Percentiles rank a stretch among this genome's conserved stretches.
Evolutionary conservation across 163 green algal species (phyloP).

Genomic region (Chlorella variabilis): DNA sequence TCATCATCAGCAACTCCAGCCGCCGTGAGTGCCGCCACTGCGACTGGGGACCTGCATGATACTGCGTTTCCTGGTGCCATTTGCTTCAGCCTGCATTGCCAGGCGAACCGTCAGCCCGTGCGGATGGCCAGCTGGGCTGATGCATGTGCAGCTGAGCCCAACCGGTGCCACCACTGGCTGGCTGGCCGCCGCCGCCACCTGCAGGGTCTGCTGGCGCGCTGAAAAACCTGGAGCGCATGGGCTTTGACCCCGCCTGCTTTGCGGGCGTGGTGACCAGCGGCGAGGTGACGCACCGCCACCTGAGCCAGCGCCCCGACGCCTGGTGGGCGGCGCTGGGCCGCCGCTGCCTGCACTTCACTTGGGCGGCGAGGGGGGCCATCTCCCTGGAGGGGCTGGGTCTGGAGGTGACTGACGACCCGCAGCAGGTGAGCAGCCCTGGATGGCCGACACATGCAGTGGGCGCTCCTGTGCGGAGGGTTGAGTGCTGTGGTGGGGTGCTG

Average conservation of each 20-base stretch:
- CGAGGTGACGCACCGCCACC: conserved; percentile 79
- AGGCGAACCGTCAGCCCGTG: neutral
- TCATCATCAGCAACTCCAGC: conserved; percentile 83
- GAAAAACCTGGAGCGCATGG: conserved; percentile 80
- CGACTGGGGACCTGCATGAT: too few relatives aligned
- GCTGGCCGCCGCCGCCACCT: neutral
- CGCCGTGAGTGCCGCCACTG: conserved; percentile 46
- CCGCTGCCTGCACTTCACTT: conserved; percentile 91
- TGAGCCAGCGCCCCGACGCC: conserved; percentile 51
- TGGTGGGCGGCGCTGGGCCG: conserved; percentile 72
- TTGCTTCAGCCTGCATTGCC: neutral
- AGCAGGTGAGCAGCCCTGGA: too few relatives aligned
- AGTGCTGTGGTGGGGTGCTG: too few relatives aligned
- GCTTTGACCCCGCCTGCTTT: conserved; percentile 62
- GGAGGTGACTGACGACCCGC: conserved; percentile 42
- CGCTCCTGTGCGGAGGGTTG: too few relatives aligned
- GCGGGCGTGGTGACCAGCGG: conserved; percentile 87
- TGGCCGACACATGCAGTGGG: too few relatives aligned
- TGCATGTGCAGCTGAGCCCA: too few relatives aligned
- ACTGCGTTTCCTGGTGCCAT: neutral
- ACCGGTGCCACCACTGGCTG: too few relatives aligned
- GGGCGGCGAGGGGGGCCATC: conserved; percentile 72
- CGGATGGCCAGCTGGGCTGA: too few relatives aligned
- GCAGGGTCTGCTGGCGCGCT: conserved; percentile 62
- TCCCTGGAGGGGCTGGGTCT: conserved; percentile 70